Evolutionary conservation across 2,329 filamentous ascomycete genomes (phyloP).

Genomic region (Didymella exigua): DNA sequence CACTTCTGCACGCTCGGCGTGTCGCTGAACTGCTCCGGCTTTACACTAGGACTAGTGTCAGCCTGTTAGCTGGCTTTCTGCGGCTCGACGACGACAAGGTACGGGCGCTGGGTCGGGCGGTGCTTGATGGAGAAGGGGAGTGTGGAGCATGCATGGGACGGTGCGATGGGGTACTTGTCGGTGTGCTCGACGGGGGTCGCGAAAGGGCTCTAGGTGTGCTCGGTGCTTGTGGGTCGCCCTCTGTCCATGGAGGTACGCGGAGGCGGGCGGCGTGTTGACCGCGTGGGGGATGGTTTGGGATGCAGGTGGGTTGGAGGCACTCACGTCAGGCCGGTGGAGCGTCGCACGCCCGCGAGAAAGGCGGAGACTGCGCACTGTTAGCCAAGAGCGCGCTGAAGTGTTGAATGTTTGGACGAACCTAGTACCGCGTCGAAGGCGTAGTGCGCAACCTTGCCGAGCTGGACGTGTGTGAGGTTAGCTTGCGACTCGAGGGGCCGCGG

Average conservation of each 20-base stretch:
- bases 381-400: constrained; percentile 15
- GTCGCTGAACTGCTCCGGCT: constrained; percentile 82
- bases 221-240: background rate
- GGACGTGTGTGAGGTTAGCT: constrained; percentile 63
- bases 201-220: too few relatives aligned
- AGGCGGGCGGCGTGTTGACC: background rate
- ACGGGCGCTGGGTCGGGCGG: too few relatives aligned
- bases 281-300: background rate
- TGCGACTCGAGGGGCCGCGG: constrained; percentile 25
- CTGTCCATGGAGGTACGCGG: constrained; percentile 55
- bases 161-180: too few relatives aligned
- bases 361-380: constrained; percentile 72
- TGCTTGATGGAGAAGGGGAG: too few relatives aligned
- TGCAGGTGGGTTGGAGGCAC: constrained; percentile 40
- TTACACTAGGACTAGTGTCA: constrained; percentile 73
- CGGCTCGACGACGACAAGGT: constrained; percentile 21
- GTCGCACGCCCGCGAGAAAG: constrained; percentile 95
- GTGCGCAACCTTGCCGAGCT: constrained; percentile 92
- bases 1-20: constrained; percentile 84
- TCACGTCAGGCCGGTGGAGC: constrained; percentile 97
- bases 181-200: too few relatives aligned
- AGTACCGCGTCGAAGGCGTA: constrained; percentile 96
- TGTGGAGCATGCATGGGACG: too few relatives aligned
- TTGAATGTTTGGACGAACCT: constrained; percentile 60
- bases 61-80: constrained; percentile 36